These are phyloP conservation scores for Hevea brasiliensis DNA, from an alignment of 345 rosid genomes.

Conservation along the genomic window DNA sequence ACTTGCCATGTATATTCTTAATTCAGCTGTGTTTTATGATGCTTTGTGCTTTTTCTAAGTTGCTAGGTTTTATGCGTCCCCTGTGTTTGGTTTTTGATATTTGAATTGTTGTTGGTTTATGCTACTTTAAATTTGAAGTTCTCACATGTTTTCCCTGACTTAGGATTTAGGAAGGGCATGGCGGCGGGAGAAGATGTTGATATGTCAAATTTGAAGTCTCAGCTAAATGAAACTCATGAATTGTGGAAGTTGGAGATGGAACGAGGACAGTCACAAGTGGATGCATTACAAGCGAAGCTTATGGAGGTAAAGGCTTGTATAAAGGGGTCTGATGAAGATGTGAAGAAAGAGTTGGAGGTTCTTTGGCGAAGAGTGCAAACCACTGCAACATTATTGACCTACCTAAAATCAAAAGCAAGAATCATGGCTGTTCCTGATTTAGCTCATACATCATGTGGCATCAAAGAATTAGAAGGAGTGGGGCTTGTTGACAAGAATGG, in stretches of 20 bases:
- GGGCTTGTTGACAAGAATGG: conserved; percentile 58
- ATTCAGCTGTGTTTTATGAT: not conserved
- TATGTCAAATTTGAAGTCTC: conserved; percentile 39
- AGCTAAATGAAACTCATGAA: conserved; percentile 42
- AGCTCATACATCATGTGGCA: conserved; percentile 55
- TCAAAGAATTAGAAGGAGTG: conserved; percentile 49
- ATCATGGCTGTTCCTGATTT: conserved; percentile 62
- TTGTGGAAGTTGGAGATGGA: conserved; percentile 58
- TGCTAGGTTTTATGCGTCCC: not conserved
- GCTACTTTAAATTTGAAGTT: conserved; percentile 6
- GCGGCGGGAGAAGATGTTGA: conserved; percentile 53
- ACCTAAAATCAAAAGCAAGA: conserved; percentile 71
- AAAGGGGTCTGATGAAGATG: conserved; percentile 62
- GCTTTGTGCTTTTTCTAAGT: not conserved
- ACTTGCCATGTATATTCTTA: not conserved
- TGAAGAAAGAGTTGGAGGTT: conserved; percentile 62
- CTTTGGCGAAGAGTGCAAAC: conserved; percentile 65
- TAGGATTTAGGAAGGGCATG: conserved; percentile 48
- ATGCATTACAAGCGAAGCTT: conserved; percentile 62
- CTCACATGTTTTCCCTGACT: conserved; percentile 15
- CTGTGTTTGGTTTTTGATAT: not conserved
- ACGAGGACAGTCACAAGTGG: conserved; percentile 52
- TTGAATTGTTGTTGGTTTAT: not conserved
- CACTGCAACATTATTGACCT: conserved; percentile 52
- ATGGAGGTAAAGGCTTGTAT: conserved; percentile 58